Evolutionary conservation across 2,329 filamentous ascomycete genomes (phyloP).

Genomic region (Hypoxylon sp.): DNA sequence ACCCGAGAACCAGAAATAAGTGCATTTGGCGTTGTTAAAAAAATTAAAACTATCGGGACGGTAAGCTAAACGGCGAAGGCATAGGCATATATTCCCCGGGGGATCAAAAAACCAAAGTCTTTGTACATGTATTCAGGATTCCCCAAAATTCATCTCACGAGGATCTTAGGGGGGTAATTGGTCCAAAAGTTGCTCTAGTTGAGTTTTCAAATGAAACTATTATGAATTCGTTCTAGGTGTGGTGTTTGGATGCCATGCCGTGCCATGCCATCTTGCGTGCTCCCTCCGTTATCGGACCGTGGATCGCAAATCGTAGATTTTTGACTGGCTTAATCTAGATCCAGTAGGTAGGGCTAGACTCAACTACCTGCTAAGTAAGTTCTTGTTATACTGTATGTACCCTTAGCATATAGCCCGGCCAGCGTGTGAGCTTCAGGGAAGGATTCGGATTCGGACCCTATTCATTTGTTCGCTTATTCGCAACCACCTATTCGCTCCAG

Average conservation of each 20-base stretch:
- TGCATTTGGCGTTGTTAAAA: conserved; percentile 37
- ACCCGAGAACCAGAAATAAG: conserved; percentile 87
- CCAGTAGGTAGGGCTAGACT: conserved; percentile 9
- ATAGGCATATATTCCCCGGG: conserved; percentile 45
- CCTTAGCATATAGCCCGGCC: conserved; percentile 7
- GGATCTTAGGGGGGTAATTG: conserved; percentile 33
- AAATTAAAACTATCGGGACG: conserved; percentile 44
- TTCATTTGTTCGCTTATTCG: neutral
- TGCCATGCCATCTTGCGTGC: neutral
- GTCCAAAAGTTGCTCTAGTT: conserved; percentile 36
- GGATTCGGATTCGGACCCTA: neutral
- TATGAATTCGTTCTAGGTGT: conserved; percentile 31
- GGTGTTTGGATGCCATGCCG: neutral
- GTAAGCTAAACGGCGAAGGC: conserved; percentile 46
- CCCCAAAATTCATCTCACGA: conserved; percentile 48
- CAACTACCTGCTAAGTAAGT: conserved; percentile 14
- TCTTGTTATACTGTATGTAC: conserved; percentile 11
- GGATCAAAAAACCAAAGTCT: conserved; percentile 39
- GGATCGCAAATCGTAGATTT: conserved; percentile 64
- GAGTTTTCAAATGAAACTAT: conserved; percentile 45
- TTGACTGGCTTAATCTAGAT: conserved; percentile 28
- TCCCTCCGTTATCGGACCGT: conserved; percentile 46
- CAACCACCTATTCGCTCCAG: neutral
- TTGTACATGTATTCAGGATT: conserved; percentile 59
- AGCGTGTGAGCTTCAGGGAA: neutral